phyloP scores from a whole-genome alignment of 345 rosid genomes.

The Pistacia vera region DNA sequence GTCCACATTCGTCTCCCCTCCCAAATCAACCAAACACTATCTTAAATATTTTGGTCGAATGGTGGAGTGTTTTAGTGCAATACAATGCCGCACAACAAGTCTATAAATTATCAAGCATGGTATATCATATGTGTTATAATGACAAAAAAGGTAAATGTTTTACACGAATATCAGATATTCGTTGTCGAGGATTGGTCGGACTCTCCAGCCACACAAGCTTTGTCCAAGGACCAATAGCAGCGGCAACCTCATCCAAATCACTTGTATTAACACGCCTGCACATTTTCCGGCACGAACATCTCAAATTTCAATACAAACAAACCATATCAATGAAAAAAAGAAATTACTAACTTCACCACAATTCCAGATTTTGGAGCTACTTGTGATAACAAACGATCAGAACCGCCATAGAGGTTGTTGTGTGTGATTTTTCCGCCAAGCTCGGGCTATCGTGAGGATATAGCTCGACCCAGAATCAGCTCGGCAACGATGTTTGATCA shows the following conservation, averaged over 20 bases:
- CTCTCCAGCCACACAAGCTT: conserved; percentile 95
- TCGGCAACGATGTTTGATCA: no score
- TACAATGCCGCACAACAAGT: no score
- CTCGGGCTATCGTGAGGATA: no score
- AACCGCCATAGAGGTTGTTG: conserved; percentile 67
- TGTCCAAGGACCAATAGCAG: conserved; percentile 73
- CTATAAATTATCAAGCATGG: background rate
- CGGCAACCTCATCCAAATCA: conserved; percentile 69
- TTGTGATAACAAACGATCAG: conserved; percentile 88
- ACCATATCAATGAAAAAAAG: background rate
- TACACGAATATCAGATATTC: conserved; percentile 83
- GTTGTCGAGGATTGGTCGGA: conserved; percentile 89
- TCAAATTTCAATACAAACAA: conserved; percentile 17
- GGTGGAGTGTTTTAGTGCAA: no score
- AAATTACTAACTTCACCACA: conserved; percentile 69
- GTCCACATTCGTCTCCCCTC: no score
- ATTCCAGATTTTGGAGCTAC: conserved; percentile 78
- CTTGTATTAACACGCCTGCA: conserved; percentile 82
- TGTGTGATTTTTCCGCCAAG: no score
- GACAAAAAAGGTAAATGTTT: conserved; percentile 18
- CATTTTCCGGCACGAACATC: conserved; percentile 21
- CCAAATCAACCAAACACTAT: no score
- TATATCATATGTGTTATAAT: no score
- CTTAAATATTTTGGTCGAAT: no score
- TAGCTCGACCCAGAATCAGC: no score